phyloP scores from a whole-genome alignment of 176 grass and related monocot species.

The Puccinellia tenuiflora region DNA sequence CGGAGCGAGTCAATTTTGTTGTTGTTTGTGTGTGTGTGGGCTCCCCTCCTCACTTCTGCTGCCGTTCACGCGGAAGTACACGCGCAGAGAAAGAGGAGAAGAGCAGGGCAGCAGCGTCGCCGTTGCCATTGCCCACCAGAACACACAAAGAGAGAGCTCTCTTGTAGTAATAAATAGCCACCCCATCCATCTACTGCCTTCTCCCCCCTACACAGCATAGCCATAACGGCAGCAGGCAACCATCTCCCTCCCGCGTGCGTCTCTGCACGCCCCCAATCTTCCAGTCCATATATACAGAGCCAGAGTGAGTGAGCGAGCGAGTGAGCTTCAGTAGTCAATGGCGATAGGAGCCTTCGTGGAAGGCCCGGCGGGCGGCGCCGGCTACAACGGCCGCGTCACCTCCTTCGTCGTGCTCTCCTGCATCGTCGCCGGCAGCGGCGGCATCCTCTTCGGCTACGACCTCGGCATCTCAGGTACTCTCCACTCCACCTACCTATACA shows the following conservation, averaged over 20 bases:
- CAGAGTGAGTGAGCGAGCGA: neutral
- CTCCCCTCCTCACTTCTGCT: no score
- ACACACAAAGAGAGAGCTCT: neutral
- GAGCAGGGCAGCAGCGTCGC: neutral
- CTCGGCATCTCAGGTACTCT: constrained; percentile 85
- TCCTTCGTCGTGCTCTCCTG: constrained; percentile 78
- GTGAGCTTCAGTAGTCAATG: constrained; percentile 15
- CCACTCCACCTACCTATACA: neutral
- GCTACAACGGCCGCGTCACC: constrained; percentile 72
- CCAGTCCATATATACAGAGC: neutral
- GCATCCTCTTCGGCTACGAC: constrained; percentile 96
- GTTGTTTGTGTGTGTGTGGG: no score
- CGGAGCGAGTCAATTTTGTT: no score
- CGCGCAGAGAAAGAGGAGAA: no score
- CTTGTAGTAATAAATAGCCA: neutral
- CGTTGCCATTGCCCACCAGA: neutral
- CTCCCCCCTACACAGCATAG: neutral
- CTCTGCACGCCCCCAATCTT: neutral
- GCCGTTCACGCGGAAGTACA: no score
- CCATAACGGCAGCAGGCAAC: neutral
- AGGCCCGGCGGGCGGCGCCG: constrained; percentile 21
- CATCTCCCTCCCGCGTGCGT: neutral
- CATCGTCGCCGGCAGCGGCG: constrained; percentile 85
- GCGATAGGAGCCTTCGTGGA: constrained; percentile 44
- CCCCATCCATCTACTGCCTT: no score